Evolutionary conservation across 495 filamentous ascomycete genomes (phyloP), one percentile per base, ranked within the genome.

Genomic region (Chaetomium fimeti): DNA sequence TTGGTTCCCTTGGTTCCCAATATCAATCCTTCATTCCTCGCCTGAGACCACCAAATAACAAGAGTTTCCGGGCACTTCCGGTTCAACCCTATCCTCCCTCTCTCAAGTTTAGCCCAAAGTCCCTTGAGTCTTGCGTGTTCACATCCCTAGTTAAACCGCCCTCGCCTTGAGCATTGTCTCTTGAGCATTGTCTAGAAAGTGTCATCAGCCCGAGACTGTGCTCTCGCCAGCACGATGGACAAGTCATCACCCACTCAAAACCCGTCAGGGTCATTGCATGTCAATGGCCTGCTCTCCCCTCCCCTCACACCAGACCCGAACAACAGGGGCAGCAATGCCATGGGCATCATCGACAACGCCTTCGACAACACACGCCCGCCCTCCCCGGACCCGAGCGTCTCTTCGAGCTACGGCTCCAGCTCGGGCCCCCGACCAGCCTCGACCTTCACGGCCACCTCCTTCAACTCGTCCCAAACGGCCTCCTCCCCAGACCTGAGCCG

Each of bases 271-370:
- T 49, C 54, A 49, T 58, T 68, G 52, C 61, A 64, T 32, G 61
- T 48, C 62, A 69, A 71, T 53, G 71, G 68, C 28, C 48, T 62
- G 1, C 54, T 62, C 36, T 73, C 72, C 1, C 72, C 72, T 53
- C 72, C 72, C 13, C 67, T 66, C 8, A 74, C 72, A 9, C 72
- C 72, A 2, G 65, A 62, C 25, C 62, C 66, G 24, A 66, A 32
- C 43, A 18, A 36, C 32, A 36, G 32, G 12, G 8, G 45, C 9
- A 40, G 7, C 62, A 57, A 58, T 29, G 20, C 36, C 56, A 63
- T 63, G 5, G 62, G 60, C 60, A 64, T 58, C 49, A 47, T 55
- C n/a, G 27, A 47, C 27, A 49, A 13, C 57, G 24, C 55, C 38
- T 52, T 63, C 27, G 60, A 42, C 47, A 20, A 56, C 22, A 38